Evolutionary conservation across 352 stramenopile genomes (phyloP).

Genomic region (Phytophthora podocarpi): DNA sequence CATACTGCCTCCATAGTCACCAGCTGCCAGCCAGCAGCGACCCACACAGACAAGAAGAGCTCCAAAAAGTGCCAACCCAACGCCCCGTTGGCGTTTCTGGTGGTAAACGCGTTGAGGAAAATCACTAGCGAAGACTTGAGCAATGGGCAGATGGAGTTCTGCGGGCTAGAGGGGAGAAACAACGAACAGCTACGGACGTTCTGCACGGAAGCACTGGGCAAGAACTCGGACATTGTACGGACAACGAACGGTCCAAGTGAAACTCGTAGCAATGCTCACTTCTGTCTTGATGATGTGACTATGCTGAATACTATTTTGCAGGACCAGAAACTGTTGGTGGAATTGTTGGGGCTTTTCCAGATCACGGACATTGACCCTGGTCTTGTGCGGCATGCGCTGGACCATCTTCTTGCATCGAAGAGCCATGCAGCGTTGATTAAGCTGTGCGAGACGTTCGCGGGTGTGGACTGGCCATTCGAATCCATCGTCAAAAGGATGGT

Average conservation of each 20-base stretch:
- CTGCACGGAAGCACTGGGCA: conserved; percentile 29
- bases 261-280: not conserved
- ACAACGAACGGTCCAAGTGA: not conserved
- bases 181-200: conserved; percentile 40
- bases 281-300: not conserved
- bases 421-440: conserved; percentile 61
- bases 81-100: conserved; percentile 56
- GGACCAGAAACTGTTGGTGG: conserved; percentile 66
- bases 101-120: conserved; percentile 56
- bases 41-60: conserved; percentile 18
- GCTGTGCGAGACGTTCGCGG: conserved; percentile 40
- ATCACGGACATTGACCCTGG: conserved; percentile 36
- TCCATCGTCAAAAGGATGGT: conserved; percentile 45
- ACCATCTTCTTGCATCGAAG: conserved; percentile 41
- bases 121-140: conserved; percentile 10
- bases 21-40: not conserved
- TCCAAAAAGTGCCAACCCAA: conserved; percentile 54
- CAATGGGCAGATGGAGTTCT: conserved; percentile 9
- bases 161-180: conserved; percentile 21
- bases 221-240: conserved; percentile 18
- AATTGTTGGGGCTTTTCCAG: conserved; percentile 62
- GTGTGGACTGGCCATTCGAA: conserved; percentile 40
- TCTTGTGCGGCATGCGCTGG: conserved; percentile 27
- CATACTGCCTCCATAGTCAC: not conserved
- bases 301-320: conserved; percentile 4